Percentiles rank a stretch among this genome's conserved stretches.
Evolutionary conservation across 1,284 basidiomycete genomes (phyloP).

Genomic region (Bjerkandera adusta): DNA sequence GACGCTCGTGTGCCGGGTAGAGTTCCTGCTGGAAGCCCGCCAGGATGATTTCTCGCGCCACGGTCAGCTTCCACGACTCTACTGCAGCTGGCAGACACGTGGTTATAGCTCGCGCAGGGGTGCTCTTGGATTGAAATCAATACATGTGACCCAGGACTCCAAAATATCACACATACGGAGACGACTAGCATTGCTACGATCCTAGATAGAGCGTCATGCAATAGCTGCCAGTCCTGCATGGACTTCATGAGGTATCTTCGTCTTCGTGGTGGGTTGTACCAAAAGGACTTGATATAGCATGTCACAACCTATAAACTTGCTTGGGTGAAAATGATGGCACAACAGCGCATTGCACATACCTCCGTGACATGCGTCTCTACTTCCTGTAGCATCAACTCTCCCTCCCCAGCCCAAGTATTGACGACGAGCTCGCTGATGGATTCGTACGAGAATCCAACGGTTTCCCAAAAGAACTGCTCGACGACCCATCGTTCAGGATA

Average conservation of each 20-base stretch:
- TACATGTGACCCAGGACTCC: not conserved
- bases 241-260: constrained; percentile 63
- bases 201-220: constrained; percentile 47
- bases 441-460: constrained; percentile 50
- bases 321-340: not conserved
- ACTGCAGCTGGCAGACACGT: constrained; percentile 41
- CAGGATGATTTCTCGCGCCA: constrained; percentile 65
- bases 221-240: constrained; percentile 58
- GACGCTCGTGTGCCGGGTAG: constrained; percentile 63
- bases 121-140: not conserved
- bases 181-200: constrained; percentile 34
- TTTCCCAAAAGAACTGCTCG: constrained; percentile 67
- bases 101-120: constrained; percentile 21
- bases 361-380: constrained; percentile 56
- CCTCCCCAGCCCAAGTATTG: constrained; percentile 34
- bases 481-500: constrained; percentile 53
- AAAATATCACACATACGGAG: constrained; percentile 21
- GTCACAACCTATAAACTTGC: constrained; percentile 46
- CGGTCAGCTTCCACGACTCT: constrained; percentile 55
- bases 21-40: constrained; percentile 79
- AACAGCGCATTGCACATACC: constrained; percentile 36
- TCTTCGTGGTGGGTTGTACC: constrained; percentile 67
- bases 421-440: constrained; percentile 39
- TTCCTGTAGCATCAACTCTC: constrained; percentile 36
- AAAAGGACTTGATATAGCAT: constrained; percentile 55